Base-by-base conservation (phyloP, 169 alveolate species). In the Haemoproteus tartakovskyi region DNA sequence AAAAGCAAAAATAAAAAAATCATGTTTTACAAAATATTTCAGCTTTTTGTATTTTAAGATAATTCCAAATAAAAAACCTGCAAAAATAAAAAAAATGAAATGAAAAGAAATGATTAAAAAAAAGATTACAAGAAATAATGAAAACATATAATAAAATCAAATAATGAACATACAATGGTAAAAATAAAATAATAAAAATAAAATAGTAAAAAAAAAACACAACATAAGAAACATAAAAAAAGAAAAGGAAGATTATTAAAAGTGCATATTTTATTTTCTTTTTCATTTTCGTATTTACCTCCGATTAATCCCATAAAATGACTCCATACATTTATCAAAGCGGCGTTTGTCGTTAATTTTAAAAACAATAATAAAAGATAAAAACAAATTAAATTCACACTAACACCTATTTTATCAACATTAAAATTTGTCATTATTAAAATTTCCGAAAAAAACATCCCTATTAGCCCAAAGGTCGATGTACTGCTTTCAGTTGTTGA, bases 401-500 rank as follows among this genome's bases (percentile, higher is more conserved):
- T 74, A 51, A 74, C 59, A 50, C 84, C 51, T 43, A 74, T 74
- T 74, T 56, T 74, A 40, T 74, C 84, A 48, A 74, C 84, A 57
- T 74, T 74, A 74, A 74, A 74, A 74, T 74, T 74, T 33, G 84
- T 74, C 84, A 74, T 74, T 64, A 74, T 54, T 57, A 74, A 41
- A 74, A 74, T 57, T 74, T 74, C 84, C 8, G 84, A 74, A 74
- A 74, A 74, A 56, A 74, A 74, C 18, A 74, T 74, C 46, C 84
- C 84, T 57, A 74, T 74, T 45, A 74, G 54, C 45, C 84, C 84
- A 12, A 78, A 40, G 6, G 84, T 57, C 37, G 78, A 57, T 40
- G 67, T 56, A 56, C 84, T 74, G 43, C 84, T 74, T 74, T 74
- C 84, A n/a, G 84, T 74, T 24, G 84, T 74, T 47, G 84, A 74